Evolutionary conservation across 2,329 filamentous ascomycete species (phyloP).

Genomic region (Phaeomoniella chlamydospora): DNA sequence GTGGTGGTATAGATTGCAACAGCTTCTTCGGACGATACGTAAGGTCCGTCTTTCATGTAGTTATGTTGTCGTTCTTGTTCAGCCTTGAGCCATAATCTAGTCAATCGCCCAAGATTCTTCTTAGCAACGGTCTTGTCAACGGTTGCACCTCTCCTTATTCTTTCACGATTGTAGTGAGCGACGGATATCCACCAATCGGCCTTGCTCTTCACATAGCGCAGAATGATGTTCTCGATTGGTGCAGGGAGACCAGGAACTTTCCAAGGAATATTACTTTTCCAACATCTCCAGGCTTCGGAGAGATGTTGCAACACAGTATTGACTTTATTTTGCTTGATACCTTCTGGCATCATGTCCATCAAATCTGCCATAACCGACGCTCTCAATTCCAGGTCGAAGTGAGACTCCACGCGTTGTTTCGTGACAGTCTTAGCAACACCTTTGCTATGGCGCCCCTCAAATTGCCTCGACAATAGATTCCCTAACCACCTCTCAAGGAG

Average conservation of each 20-base stretch:
- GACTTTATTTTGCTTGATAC: conserved; percentile 98
- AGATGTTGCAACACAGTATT: conserved; percentile 95
- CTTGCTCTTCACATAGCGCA: conserved; percentile 97
- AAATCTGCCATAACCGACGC: conserved; percentile 98
- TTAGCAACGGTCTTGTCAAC: conserved; percentile 99
- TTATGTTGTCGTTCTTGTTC: conserved; percentile 98
- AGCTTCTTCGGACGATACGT: conserved; percentile 94
- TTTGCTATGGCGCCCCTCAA: conserved; percentile 96
- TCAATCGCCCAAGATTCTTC: conserved; percentile 93
- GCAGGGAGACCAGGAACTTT: conserved; percentile 94
- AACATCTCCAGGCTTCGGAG: conserved; percentile 97
- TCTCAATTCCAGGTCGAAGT: conserved; percentile 92
- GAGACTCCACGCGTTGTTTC: conserved; percentile 96
- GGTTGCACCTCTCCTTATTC: conserved; percentile 88
- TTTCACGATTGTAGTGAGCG: conserved; percentile 95
- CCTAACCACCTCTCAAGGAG: conserved; percentile 94
- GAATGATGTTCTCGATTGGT: conserved; percentile 95
- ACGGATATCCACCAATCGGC: conserved; percentile 99
- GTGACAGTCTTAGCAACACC: conserved; percentile 98
- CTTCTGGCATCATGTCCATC: conserved; percentile 99
- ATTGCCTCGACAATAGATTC: conserved; percentile 90
- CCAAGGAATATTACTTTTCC: conserved; percentile 99
- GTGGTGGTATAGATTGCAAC: conserved; percentile 98
- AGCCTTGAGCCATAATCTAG: conserved; percentile 90
- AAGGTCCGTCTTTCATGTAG: conserved; percentile 97